Conservation (phyloP, 352 stramenopile species). For the Pythium utonaiense region DNA sequence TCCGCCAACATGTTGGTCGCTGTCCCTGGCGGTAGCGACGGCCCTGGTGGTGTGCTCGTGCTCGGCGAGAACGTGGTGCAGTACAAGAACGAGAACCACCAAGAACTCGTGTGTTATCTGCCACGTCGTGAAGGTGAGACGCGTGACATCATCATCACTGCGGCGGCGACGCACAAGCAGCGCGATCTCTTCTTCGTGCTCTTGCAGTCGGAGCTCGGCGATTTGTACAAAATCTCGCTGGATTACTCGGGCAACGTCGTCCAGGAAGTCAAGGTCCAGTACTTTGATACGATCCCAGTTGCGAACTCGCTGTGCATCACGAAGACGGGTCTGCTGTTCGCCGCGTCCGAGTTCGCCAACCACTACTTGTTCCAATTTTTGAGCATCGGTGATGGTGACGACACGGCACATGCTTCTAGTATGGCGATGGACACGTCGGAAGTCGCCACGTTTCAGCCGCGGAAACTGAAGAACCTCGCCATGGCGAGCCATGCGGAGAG, state of each 20-base stretch:
- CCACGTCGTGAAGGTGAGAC: slow-evolving; percentile 70
- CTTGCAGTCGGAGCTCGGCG: slow-evolving; percentile 96
- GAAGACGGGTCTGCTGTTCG: slow-evolving; percentile 96
- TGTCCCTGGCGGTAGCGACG: slow-evolving; percentile 78
- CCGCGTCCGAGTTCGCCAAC: slow-evolving; percentile 96
- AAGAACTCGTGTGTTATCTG: slow-evolving; percentile 68
- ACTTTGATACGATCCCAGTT: slow-evolving; percentile 96
- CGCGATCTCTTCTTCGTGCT: slow-evolving; percentile 97
- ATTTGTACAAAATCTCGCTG: slow-evolving; percentile 98
- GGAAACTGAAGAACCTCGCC: slow-evolving; percentile 88
- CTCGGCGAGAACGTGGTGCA: slow-evolving; percentile 95
- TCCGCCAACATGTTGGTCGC: slow-evolving; percentile 95
- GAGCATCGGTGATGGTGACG: slow-evolving; percentile 92
- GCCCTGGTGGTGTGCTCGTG: slow-evolving; percentile 93
- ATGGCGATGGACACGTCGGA: slow-evolving; percentile 65
- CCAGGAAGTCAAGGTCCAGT: slow-evolving; percentile 89
- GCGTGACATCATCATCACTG: slow-evolving; percentile 91
- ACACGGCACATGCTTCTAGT: slow-evolving; percentile 70
- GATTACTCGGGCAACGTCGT: slow-evolving; percentile 79
- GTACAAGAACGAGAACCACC: slow-evolving; percentile 96
- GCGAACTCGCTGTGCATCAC: slow-evolving; percentile 96
- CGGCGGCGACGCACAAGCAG: slow-evolving; percentile 92
- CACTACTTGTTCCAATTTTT: slow-evolving; percentile 98
- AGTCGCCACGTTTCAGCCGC: slow-evolving; percentile 63
- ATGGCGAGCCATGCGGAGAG: slow-evolving; percentile 79